These are phyloP conservation scores for Thuidium tamariscinum DNA, from an alignment of 225 moss, liverwort and hornwort species.

Conservation along the genomic window DNA sequence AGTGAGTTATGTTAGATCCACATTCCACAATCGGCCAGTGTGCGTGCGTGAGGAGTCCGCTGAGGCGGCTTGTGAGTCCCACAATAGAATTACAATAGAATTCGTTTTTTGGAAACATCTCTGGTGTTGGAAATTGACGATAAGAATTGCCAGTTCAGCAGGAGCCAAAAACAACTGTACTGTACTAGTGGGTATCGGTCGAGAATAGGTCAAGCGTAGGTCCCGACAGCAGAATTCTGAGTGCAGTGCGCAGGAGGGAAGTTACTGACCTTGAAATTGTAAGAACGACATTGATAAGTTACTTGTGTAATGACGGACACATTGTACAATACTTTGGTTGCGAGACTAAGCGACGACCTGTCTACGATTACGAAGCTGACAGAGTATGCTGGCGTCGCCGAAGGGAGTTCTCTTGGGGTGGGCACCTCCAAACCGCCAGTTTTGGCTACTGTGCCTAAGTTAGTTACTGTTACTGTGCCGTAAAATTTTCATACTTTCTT, in stretches of 20 bases:
- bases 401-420: background rate
- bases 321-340: background rate
- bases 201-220: background rate
- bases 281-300: background rate
- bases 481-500: background rate
- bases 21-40: background rate
- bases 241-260: background rate
- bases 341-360: background rate
- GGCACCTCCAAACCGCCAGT: background rate
- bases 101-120: background rate
- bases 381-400: background rate
- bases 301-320: background rate
- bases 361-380: background rate
- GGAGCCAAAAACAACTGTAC: background rate
- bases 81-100: background rate
- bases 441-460: background rate
- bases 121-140: background rate
- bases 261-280: background rate
- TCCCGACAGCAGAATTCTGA: background rate
- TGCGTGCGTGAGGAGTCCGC: background rate
- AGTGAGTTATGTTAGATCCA: background rate
- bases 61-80: background rate
- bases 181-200: background rate
- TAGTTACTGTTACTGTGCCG: rapidly evolving
- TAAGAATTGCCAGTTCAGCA: background rate